A percentile compares a stretch with the other conserved stretches of the same genome.
Conservation (phyloP, 2,329 filamentous ascomycete genomes). For the Ophiocordyceps sinensis region DNA sequence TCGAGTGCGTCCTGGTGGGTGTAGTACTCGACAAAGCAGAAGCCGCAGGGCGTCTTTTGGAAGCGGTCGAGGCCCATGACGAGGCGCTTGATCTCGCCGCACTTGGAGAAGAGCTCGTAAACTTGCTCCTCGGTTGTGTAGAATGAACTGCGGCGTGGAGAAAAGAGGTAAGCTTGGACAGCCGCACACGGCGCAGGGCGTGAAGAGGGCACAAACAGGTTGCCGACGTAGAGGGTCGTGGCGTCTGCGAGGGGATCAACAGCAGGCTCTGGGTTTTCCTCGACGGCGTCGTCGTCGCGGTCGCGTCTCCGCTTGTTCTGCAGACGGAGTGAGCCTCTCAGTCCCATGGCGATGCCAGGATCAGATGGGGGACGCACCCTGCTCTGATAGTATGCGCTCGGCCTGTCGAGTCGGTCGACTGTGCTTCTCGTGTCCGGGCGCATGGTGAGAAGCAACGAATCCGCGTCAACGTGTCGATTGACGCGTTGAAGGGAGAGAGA, state of each 20-base stretch:
- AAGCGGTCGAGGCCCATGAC: conserved; percentile 97
- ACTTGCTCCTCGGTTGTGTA: conserved; percentile 99
- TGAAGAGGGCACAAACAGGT: conserved; percentile 44
- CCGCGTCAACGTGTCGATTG: neutral
- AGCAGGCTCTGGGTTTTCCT: conserved; percentile 30
- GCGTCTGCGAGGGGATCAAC: conserved; percentile 68
- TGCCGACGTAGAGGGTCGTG: conserved; percentile 94
- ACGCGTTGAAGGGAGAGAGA: neutral
- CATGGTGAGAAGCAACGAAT: conserved; percentile 20
- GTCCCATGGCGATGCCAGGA: too few relatives aligned
- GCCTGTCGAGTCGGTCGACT: conserved; percentile 82
- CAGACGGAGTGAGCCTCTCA: neutral
- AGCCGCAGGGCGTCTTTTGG: conserved; percentile 94
- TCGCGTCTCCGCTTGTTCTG: conserved; percentile 62
- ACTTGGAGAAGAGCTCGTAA: conserved; percentile 90
- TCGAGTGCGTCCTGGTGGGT: conserved; percentile 93
- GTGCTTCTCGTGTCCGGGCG: conserved; percentile 44
- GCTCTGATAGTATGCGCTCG: conserved; percentile 82
- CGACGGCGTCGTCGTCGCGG: conserved; percentile 39
- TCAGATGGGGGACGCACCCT: conserved; percentile 40
- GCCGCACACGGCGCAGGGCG: neutral
- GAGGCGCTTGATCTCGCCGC: conserved; percentile 93
- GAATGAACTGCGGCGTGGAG: conserved; percentile 51
- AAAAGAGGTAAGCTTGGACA: neutral
- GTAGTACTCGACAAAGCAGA: conserved; percentile 99